These are phyloP conservation scores for Pythium brachiatum DNA, from an alignment of 352 stramenopile species.

Conservation along the genomic window DNA sequence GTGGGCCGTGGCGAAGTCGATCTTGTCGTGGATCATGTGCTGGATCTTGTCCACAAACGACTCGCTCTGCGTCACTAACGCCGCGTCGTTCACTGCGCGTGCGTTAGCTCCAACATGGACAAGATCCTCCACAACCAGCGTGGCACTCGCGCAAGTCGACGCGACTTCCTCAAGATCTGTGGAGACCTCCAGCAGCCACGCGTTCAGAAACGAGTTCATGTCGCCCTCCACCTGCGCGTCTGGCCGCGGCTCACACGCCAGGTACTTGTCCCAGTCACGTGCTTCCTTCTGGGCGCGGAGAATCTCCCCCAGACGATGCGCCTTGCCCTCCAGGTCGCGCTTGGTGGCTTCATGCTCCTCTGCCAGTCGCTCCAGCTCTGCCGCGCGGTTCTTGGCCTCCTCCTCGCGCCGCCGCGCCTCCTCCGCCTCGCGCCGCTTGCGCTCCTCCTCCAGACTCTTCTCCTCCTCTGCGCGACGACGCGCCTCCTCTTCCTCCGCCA, in stretches of 20 bases:
- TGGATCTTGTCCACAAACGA: constrained; percentile 54
- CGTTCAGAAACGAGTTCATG: constrained; percentile 83
- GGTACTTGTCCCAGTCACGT: constrained; percentile 64
- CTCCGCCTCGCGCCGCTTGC: constrained; percentile 53
- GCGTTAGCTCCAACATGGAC: constrained; percentile 53
- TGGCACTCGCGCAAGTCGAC: constrained; percentile 48
- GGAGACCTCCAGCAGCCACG: constrained; percentile 60
- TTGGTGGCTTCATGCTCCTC: constrained; percentile 52
- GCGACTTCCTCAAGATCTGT: constrained; percentile 47
- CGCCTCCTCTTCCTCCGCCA: constrained; percentile 75
- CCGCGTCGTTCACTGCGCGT: constrained; percentile 47
- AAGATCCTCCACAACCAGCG: constrained; percentile 61
- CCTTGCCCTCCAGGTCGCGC: constrained; percentile 57
- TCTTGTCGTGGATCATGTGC: constrained; percentile 55
- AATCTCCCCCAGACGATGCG: constrained; percentile 54
- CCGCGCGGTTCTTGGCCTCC: constrained; percentile 56
- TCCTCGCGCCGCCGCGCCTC: constrained; percentile 57
- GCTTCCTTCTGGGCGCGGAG: constrained; percentile 62
- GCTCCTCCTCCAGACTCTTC: constrained; percentile 68
- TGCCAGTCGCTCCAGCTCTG: constrained; percentile 59
- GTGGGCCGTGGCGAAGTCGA: constrained; percentile 60
- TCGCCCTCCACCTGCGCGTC: constrained; percentile 70
- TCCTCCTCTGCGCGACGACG: constrained; percentile 60
- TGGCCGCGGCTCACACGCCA: constrained; percentile 65
- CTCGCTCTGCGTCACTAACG: constrained; percentile 37